A percentile compares a stretch with the other conserved stretches of the same genome.
phyloP scores from a whole-genome alignment of 441 rosid genomes.

The Adansonia madagascariensis region DNA sequence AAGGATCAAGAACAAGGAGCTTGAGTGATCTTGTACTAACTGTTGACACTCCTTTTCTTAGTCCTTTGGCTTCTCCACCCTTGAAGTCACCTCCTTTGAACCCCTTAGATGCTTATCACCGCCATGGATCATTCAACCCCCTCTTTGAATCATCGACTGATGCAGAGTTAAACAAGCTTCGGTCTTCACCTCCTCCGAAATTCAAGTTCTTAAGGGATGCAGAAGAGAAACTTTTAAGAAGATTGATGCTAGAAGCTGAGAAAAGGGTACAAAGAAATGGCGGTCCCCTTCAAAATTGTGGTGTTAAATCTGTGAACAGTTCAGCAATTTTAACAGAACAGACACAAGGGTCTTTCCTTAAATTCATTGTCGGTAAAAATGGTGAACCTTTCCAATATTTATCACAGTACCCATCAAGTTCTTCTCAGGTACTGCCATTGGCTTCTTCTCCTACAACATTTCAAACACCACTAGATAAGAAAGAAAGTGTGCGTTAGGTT shows the following conservation, averaged over 20 bases:
- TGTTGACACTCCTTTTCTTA: slow-evolving; percentile 34
- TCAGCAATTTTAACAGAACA: slow-evolving; percentile 22
- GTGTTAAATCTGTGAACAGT: slow-evolving; percentile 25
- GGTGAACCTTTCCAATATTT: slow-evolving; percentile 42
- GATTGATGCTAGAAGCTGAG: slow-evolving; percentile 63
- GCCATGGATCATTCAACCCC: slow-evolving; percentile 69
- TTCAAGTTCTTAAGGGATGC: slow-evolving; percentile 95
- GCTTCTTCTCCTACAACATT: slow-evolving; percentile 59
- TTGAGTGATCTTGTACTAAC: slow-evolving; percentile 61
- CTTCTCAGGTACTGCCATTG: slow-evolving; percentile 72
- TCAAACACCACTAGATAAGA: slow-evolving; percentile 48
- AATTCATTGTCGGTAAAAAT: slow-evolving; percentile 53
- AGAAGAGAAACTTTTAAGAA: slow-evolving; percentile 73
- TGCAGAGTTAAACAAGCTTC: slow-evolving; percentile 48
- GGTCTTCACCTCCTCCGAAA: slow-evolving; percentile 85
- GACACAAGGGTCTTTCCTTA: slow-evolving; percentile 59
- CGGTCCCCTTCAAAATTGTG: slow-evolving; percentile 25
- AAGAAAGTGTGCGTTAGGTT: slow-evolving; percentile 31
- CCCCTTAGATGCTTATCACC: slow-evolving; percentile 29
- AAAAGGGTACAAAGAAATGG: slow-evolving; percentile 33
- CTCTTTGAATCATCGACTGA: slow-evolving; percentile 72
- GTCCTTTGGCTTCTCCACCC: slow-evolving; percentile 73
- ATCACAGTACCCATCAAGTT: slow-evolving; percentile 47
- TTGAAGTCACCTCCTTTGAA: slow-evolving; percentile 42
- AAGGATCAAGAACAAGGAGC: slow-evolving; percentile 71